phyloP scores from a whole-genome alignment of 2,329 filamentous ascomycete species.

The Alternaria rosae region DNA sequence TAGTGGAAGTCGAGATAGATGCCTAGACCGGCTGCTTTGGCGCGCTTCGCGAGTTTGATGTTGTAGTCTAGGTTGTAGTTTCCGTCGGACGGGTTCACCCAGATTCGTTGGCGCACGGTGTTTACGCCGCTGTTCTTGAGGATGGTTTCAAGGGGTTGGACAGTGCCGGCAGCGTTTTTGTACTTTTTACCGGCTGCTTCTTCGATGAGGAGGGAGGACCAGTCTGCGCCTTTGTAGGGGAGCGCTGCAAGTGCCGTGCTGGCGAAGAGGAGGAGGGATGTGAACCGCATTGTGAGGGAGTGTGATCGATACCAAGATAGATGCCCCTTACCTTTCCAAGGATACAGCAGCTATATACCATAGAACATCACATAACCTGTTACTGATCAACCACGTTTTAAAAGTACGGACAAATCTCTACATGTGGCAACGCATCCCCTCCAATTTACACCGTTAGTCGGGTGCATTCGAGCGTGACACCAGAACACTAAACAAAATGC shows the following conservation, averaged over 20 bases:
- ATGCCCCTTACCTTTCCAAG: not conserved
- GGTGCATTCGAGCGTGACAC: not conserved
- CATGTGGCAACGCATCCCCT: conserved; percentile 5
- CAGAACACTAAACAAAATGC: not conserved
- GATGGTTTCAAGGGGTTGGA: conserved; percentile 68
- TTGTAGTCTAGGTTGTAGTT: conserved; percentile 76
- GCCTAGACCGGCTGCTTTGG: conserved; percentile 67
- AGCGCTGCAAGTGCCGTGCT: conserved; percentile 56
- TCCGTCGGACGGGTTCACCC: conserved; percentile 69
- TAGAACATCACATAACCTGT: not conserved
- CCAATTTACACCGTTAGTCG: not conserved
- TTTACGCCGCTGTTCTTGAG: conserved; percentile 69
- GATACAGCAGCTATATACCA: not conserved
- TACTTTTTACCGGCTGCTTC: conserved; percentile 69
- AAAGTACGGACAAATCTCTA: not conserved
- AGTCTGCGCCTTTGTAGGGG: conserved; percentile 72
- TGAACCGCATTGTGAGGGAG: conserved; percentile 36
- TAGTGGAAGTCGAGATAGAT: conserved; percentile 71
- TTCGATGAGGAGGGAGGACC: conserved; percentile 71
- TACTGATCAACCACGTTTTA: not conserved
- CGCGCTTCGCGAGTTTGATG: conserved; percentile 69
- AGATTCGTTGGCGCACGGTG: conserved; percentile 73
- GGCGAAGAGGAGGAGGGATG: conserved; percentile 29
- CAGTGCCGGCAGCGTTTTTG: conserved; percentile 62
- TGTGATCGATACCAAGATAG: not conserved